Conservation (phyloP, 306 rosid genomes). For the Inga oerstediana region DNA sequence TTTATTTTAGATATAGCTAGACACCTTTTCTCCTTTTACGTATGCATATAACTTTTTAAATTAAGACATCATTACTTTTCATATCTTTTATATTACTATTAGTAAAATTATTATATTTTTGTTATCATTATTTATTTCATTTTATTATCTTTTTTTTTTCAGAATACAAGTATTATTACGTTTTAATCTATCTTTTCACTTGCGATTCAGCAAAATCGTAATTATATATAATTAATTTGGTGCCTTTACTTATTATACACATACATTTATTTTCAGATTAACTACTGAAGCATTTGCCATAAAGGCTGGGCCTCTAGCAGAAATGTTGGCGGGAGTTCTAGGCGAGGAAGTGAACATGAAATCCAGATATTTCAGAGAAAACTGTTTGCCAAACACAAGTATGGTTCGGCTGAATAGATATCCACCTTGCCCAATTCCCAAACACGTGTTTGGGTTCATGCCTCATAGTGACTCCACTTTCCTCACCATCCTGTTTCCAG, state of each 20-base stretch:
- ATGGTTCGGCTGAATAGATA: slow-evolving; percentile 68
- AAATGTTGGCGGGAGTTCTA: slow-evolving; percentile 57
- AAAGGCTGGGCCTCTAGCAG: slow-evolving; percentile 36
- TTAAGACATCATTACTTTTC: background rate
- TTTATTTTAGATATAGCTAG: too few species aligned
- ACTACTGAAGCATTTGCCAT: slow-evolving; percentile 47
- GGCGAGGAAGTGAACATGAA: slow-evolving; percentile 48
- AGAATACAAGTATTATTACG: background rate
- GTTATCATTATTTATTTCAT: background rate
- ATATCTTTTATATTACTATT: too few species aligned
- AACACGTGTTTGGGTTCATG: slow-evolving; percentile 55
- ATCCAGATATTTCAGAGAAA: slow-evolving; percentile 49
- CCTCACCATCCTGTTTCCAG: slow-evolving; percentile 49
- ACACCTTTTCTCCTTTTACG: background rate
- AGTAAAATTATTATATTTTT: too few species aligned
- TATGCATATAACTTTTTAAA: background rate
- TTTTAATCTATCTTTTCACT: background rate
- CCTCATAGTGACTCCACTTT: slow-evolving; percentile 68
- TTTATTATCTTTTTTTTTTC: background rate
- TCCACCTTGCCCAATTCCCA: slow-evolving; percentile 62
- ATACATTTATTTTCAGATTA: slow-evolving; percentile 37
- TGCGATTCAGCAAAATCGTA: background rate
- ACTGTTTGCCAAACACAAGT: slow-evolving; percentile 47
- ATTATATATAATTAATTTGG: background rate
- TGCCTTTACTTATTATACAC: background rate